Base-by-base conservation (phyloP, 352 stramenopile species). In the Phytopythium cucurbitacearum region DNA sequence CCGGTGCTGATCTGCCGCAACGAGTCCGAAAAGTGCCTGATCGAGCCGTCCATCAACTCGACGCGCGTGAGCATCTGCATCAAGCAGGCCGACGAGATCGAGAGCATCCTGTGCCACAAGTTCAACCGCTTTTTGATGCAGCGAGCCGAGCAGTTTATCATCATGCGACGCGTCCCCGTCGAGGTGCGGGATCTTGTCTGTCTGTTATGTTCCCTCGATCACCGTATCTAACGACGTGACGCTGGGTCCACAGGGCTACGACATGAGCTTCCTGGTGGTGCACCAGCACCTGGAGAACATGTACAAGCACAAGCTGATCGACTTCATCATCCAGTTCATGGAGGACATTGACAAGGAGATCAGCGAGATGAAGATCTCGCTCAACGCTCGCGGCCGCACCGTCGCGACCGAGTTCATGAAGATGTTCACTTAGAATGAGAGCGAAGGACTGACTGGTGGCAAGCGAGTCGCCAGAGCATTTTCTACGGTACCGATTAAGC, bases 291-390 rank as follows among this genome's bases (percentile, higher is more conserved):
- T 98, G 41, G 95, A 98, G 68, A 92, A 90, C 57, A 83, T 98
- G 74, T 97, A 96, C 85, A 98, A 98, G 69, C 89, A 98, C 73
- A 98, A 98, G 73, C 75, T 98, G 45, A 94, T 98, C 50, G 90
- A 98, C 70, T 98, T 98, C 60, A 94, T 98, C 69, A 97, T 98
- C 64, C 85, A 95, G 61, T 98, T 98, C 74, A 98, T 98, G 94
- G 91, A 98, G 67, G 95, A 98, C 56, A 98, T 98, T 57, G 94
- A 98, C 80, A 97, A 97, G 73, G 94, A 98, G 67, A 98, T 98
- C 71, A 98, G 90, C 62, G 91, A 90, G 36, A 98, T 98, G 93
- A 98, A 98, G 63, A 98, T 98, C 69, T 92, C 91, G 41, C 80
- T 98, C 42, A 98, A 98, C 62, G 87, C 91, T 9, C 84, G 94